Base-by-base conservation (phyloP, 768 basidiomycete genomes). In the Lentinus tigrinus region DNA sequence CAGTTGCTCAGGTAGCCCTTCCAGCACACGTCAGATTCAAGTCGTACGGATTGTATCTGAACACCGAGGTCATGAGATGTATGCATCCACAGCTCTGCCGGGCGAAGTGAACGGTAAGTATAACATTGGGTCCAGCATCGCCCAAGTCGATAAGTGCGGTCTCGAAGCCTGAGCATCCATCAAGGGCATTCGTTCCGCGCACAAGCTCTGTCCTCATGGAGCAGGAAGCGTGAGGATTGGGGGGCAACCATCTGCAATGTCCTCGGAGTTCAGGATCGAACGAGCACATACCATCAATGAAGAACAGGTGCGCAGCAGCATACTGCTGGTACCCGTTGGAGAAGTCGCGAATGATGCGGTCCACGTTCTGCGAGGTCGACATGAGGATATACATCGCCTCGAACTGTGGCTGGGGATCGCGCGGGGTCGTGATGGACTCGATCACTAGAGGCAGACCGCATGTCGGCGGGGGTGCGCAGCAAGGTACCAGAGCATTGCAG, bases 371-470 rank as follows among this genome's bases (percentile, higher is more conserved):
- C 1, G 85, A 85, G 4, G 97, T 98, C 16, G 97, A 91, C 85
- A 95, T 96, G 58, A 98, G 77, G 60, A 99, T 75, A 71, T 99
- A 98, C 67, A 98, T 78, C 34, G 94, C 97, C 73, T 98, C 95
- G 50, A 96, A 87, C 40, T 84, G 83, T 9, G 85, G 82, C 71
- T 96, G 92, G 0, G 91, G 87, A 36, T 91, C 87, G 63, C 97
- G 88, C 69, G 87, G 73, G 65, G 77, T 88, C 61, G 89, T 85
- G 70, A 98, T 93, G 54, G 88, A 84, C 74, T 99, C 96, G 72
- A 98, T 91, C 69, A 93, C 96, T 99, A 72, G 21, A 27, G 39
- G 23, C 23, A 27, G 51, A 7, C 28, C 49, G 17, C 27, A 27
- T 47, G 28, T n/a, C 2, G 40, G 23, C 11, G 26, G 14, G 39